Conservation (phyloP, 2,329 filamentous ascomycete genomes). For the Neonectria sp. region DNA sequence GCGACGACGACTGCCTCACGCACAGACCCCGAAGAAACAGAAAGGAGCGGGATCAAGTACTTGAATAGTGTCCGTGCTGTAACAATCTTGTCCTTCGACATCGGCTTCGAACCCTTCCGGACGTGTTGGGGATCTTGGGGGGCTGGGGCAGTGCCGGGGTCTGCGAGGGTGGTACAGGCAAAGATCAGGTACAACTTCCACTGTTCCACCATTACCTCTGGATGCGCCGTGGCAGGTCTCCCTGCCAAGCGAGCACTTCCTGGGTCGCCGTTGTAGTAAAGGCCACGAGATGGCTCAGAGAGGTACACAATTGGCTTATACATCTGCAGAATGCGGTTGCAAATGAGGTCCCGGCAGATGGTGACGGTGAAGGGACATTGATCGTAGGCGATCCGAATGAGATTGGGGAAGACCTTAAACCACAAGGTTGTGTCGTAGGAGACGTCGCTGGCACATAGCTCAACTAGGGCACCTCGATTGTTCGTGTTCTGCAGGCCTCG, state of each 20-base stretch:
- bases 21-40: slow-evolving; percentile 84
- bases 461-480: slow-evolving; percentile 87
- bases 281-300: slow-evolving; percentile 79
- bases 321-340: slow-evolving; percentile 93
- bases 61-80: slow-evolving; percentile 93
- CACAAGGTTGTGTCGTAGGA: slow-evolving; percentile 95
- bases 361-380: slow-evolving; percentile 93
- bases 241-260: slow-evolving; percentile 66
- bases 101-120: slow-evolving; percentile 82
- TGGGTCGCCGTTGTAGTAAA: slow-evolving; percentile 74
- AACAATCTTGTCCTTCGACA: slow-evolving; percentile 82
- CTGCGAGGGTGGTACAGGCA: slow-evolving; percentile 94
- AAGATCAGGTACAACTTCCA: slow-evolving; percentile 99
- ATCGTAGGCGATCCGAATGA: slow-evolving; percentile 91
- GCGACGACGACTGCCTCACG: slow-evolving; percentile 92
- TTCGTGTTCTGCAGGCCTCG: slow-evolving; percentile 90
- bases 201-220: slow-evolving; percentile 93
- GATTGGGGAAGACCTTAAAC: slow-evolving; percentile 98
- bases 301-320: slow-evolving; percentile 86
- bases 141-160: slow-evolving; percentile 74
- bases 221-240: slow-evolving; percentile 78
- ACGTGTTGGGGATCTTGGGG: slow-evolving; percentile 78
- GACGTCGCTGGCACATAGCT: slow-evolving; percentile 95
- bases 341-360: slow-evolving; percentile 91
- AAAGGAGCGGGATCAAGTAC: slow-evolving; percentile 89